A percentile compares a stretch with the other conserved stretches of the same genome.
These are phyloP conservation scores for Posidonia australis DNA, from an alignment of 106 monocot genomes.

Conservation along the genomic window DNA sequence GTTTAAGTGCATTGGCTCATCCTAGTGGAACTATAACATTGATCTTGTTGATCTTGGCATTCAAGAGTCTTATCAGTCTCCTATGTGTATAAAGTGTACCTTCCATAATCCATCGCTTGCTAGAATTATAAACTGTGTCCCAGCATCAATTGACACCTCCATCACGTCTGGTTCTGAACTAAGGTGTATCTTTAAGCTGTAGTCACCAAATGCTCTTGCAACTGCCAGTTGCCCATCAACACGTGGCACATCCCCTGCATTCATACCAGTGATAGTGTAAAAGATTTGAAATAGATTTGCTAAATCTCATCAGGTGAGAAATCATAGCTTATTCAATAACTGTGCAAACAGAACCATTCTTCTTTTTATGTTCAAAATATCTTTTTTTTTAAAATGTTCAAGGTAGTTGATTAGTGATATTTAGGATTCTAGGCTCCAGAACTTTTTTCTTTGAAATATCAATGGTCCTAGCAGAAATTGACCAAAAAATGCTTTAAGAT, in stretches of 20 bases:
- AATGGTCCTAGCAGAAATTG: no score
- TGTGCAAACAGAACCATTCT: no score
- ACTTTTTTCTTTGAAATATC: no score
- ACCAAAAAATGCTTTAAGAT: not conserved
- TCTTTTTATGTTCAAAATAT: no score
- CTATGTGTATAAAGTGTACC: conserved; percentile 16
- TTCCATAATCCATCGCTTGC: conserved; percentile 95
- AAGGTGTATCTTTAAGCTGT: conserved; percentile 68
- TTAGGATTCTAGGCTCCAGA: no score
- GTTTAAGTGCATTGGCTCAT: no score
- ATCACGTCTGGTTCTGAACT: conserved; percentile 65
- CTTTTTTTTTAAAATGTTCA: no score
- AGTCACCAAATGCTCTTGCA: conserved; percentile 81
- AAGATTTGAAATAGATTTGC: no score
- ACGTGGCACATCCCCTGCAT: conserved; percentile 81
- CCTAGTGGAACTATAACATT: no score
- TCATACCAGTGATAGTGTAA: not conserved
- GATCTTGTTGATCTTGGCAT: not conserved
- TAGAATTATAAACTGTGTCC: conserved; percentile 58
- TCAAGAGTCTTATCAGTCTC: not conserved
- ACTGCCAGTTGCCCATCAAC: conserved; percentile 88
- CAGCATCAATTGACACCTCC: conserved; percentile 28
- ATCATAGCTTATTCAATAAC: no score
- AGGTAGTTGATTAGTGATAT: no score
- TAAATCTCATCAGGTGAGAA: no score